Evolutionary conservation across 768 basidiomycete genomes (phyloP).

Genomic region (Psilocybe tampanensis): DNA sequence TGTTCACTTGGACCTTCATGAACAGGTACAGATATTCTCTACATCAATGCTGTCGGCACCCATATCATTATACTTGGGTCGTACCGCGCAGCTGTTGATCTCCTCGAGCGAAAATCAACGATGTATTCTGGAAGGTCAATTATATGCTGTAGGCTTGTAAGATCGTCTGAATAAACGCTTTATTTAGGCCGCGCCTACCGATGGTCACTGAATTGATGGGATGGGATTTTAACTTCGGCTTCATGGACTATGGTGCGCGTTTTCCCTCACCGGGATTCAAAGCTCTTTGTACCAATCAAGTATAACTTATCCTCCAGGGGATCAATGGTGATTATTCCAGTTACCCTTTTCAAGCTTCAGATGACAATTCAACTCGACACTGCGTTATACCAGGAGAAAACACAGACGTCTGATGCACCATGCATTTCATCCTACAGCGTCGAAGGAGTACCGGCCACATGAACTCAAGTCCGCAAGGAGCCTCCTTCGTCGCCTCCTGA

Average conservation of each 20-base stretch:
- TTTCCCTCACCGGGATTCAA: neutral
- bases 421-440: conserved; percentile 17
- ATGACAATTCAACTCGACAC: neutral
- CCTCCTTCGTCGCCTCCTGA: conserved; percentile 33
- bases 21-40: conserved; percentile 30
- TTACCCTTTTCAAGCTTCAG: neutral
- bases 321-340: conserved; percentile 11
- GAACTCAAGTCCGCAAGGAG: conserved; percentile 30
- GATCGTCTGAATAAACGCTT: neutral
- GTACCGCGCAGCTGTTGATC: conserved; percentile 36
- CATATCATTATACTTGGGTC: conserved; percentile 36
- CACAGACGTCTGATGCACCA: conserved; percentile 20
- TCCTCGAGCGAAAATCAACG: conserved; percentile 43
- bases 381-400: conserved; percentile 7
- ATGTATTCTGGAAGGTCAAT: conserved; percentile 39
- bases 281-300: neutral
- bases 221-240: conserved; percentile 23
- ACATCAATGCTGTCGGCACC: conserved; percentile 29
- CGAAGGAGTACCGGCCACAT: conserved; percentile 26
- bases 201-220: conserved; percentile 28
- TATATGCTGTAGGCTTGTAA: neutral
- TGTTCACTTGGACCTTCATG: neutral
- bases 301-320: conserved; percentile 11
- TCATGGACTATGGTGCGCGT: conserved; percentile 16
- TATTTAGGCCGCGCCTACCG: conserved; percentile 18